Conservation (phyloP, 2,329 filamentous ascomycete species). For the Talaromyces pinophilus region DNA sequence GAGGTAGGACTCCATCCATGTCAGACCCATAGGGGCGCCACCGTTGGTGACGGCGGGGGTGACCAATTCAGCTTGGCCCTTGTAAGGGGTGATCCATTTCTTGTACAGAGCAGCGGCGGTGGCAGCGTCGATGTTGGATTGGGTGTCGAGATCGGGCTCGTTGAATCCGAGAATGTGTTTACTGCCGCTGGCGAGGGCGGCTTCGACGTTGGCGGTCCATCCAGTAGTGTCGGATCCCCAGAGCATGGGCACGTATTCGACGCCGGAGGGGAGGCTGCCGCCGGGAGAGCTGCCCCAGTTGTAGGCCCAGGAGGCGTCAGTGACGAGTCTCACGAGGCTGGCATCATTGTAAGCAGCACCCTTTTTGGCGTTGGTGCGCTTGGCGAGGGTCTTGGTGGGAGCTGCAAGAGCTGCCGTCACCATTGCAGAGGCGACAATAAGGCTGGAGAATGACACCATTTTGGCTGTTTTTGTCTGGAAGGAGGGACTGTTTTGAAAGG, state of each 20-base stretch:
- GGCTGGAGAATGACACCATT: conserved; percentile 19
- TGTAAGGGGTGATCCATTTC: conserved; percentile 42
- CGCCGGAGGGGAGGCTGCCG: conserved; percentile 35
- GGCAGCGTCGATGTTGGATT: conserved; percentile 41
- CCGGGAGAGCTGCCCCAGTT: conserved; percentile 43
- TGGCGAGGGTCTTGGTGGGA: conserved; percentile 26
- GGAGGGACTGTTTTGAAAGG: conserved; percentile 1
- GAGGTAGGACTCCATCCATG: conserved; percentile 47
- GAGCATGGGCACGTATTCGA: conserved; percentile 50
- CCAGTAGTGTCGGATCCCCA: conserved; percentile 42
- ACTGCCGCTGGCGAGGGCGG: conserved; percentile 38
- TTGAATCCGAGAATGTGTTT: conserved; percentile 49
- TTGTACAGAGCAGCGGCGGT: conserved; percentile 42
- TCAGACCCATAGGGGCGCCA: conserved; percentile 37
- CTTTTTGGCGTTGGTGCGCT: conserved; percentile 29
- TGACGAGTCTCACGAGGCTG: conserved; percentile 36
- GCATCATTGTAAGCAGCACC: conserved; percentile 43
- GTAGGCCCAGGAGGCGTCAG: conserved; percentile 46
- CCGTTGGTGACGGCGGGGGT: conserved; percentile 47
- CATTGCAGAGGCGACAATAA: conserved; percentile 25
- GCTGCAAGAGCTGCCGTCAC: conserved; percentile 37
- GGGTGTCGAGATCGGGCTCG: conserved; percentile 46
- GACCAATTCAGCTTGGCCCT: conserved; percentile 41
- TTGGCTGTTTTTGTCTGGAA: background rate
- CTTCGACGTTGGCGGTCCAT: conserved; percentile 41